These are phyloP conservation scores for Podaxis rugospora DNA, from an alignment of 768 basidiomycete genomes.

Conservation along the genomic window DNA sequence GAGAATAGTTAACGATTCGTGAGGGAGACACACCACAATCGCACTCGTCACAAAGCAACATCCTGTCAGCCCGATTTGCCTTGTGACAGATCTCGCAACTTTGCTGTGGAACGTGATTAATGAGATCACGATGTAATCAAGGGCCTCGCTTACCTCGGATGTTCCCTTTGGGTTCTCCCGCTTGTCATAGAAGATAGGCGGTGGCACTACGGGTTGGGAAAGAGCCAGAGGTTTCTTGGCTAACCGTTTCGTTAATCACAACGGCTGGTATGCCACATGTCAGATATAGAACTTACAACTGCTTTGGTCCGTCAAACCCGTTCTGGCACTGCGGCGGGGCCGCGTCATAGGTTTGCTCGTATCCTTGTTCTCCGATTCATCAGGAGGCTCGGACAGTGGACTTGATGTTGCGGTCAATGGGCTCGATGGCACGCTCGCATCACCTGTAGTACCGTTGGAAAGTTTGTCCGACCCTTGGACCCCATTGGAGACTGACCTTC, in stretches of 20 bases:
- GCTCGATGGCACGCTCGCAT: conserved; percentile 62
- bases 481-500: conserved; percentile 32
- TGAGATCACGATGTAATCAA: conserved; percentile 23
- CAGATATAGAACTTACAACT: conserved; percentile 26
- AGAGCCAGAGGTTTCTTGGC: conserved; percentile 31
- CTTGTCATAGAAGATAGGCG: conserved; percentile 47
- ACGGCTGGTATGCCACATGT: conserved; percentile 6
- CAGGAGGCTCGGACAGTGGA: conserved; percentile 74
- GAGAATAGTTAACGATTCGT: background rate
- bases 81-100: conserved; percentile 92
- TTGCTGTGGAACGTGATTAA: conserved; percentile 42
- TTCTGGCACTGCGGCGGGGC: conserved; percentile 50
- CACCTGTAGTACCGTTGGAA: conserved; percentile 27
- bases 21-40: conserved; percentile 34
- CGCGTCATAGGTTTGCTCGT: conserved; percentile 39
- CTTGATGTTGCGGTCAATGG: conserved; percentile 77
- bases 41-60: conserved; percentile 65
- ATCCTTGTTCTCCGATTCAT: conserved; percentile 65
- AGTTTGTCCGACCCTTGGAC: conserved; percentile 32
- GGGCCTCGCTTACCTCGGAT: conserved; percentile 44
- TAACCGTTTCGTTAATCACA: conserved; percentile 16
- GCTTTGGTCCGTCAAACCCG: conserved; percentile 46
- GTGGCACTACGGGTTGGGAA: conserved; percentile 33
- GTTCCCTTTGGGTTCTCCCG: conserved; percentile 39
- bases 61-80: conserved; percentile 84